Evolutionary conservation across 2,329 filamentous ascomycete species (phyloP), one percentile per base, ranked within the genome.

Genomic region (Lachnellula arida): DNA sequence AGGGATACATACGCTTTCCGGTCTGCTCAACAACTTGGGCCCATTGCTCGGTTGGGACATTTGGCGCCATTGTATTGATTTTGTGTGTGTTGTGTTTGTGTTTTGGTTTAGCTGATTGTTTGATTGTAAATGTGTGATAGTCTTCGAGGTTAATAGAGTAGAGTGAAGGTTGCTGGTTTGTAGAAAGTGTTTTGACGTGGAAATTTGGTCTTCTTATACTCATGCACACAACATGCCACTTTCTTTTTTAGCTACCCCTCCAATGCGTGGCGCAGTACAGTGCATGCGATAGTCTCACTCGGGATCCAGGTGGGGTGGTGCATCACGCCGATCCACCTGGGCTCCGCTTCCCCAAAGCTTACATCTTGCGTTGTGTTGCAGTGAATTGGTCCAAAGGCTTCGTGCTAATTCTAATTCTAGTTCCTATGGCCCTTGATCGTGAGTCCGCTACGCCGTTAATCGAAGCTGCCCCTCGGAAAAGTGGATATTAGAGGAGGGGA

Each of bases 1-100:
- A 32, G 35, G 11, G 11, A 71, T 40, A 76, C 81, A 68, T 78
- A 78, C 86, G 82, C 54, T 85, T 86, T 65, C 89, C 91, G 55
- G 81, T 86, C 79, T 91, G 82, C 75, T 96, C 89, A 67, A 94
- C 80, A 65, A 97, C 89, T 75, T 94, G 89, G 51, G 93, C 93
- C 90, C 88, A 95, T 79, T 97, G 93, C 74, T 86, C 86, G 50
- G 80, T 82, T 57, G 93, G 93, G 68, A 97, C 82, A 54, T 83
- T 66, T 57, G 68, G 65, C 51, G 68, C 58, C 65, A 68, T 68
- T 54, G 34, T 62, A 60, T 55, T 46, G 53, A 44, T 22, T 17
- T 51, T 51, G 25, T 34, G 25, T 54, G 28, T 32, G 9, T 32
- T 32, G 28, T 2, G 8, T 9, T 2, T 23, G 32, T 32, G 9